A percentile compares a stretch with the other conserved stretches of the same genome.
phyloP scores from a whole-genome alignment of 2,329 filamentous ascomycete genomes.

The Alternaria solani region DNA sequence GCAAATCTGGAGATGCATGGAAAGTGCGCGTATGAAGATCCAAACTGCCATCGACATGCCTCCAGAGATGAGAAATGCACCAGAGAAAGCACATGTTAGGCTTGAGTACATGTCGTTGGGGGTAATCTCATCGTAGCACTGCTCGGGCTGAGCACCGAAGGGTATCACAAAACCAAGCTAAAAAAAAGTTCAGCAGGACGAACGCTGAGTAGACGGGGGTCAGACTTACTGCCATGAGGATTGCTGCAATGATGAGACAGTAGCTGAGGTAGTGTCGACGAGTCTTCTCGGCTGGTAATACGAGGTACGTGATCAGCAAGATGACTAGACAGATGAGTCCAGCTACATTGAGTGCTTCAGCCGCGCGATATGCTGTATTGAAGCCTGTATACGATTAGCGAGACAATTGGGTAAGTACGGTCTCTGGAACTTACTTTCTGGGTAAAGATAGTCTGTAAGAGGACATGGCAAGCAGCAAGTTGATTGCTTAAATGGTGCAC shows the following conservation, averaged over 20 bases:
- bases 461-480: slow-evolving; percentile 92
- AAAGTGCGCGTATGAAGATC: slow-evolving; percentile 88
- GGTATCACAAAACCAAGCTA: slow-evolving; percentile 92
- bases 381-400: slow-evolving; percentile 54
- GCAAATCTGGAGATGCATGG: slow-evolving; percentile 95
- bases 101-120: slow-evolving; percentile 90
- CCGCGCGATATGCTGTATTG: slow-evolving; percentile 65
- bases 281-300: slow-evolving; percentile 86
- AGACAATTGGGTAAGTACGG: slow-evolving; percentile 14
- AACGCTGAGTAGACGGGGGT: background rate
- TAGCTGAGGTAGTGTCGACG: slow-evolving; percentile 93
- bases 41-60: slow-evolving; percentile 87
- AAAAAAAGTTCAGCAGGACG: slow-evolving; percentile 12
- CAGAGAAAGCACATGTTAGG: slow-evolving; percentile 85
- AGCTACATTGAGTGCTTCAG: slow-evolving; percentile 84
- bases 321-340: slow-evolving; percentile 77
- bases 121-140: slow-evolving; percentile 90
- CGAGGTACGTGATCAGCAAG: slow-evolving; percentile 78
- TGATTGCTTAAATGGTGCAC: slow-evolving; percentile 58
- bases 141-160: slow-evolving; percentile 75
- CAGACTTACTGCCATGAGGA: slow-evolving; percentile 77
- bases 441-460: slow-evolving; percentile 77
- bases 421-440: slow-evolving; percentile 57
- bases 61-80: slow-evolving; percentile 83
- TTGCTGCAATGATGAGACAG: slow-evolving; percentile 77